Evolutionary conservation across 2,329 filamentous ascomycete species (phyloP).

Genomic region (Pseudocercospora fijiensis): DNA sequence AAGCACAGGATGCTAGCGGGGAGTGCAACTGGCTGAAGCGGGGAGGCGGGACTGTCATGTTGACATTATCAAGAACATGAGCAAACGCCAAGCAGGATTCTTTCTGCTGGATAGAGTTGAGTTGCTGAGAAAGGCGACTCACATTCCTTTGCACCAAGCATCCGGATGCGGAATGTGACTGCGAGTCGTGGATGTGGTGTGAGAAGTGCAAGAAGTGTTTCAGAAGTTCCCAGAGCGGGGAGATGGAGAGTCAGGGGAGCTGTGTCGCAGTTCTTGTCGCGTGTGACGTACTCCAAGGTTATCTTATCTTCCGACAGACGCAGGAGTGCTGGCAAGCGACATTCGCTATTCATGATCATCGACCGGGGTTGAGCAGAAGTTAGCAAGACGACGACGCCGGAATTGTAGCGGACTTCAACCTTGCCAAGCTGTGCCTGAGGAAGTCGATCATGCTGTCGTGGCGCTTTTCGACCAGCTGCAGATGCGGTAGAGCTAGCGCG

Average conservation of each 20-base stretch:
- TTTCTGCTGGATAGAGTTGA: not conserved
- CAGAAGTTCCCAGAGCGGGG: slow-evolving; percentile 1
- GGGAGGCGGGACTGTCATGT: not conserved
- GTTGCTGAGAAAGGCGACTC: not conserved
- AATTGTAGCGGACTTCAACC: slow-evolving; percentile 15
- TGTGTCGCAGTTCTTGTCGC: not conserved
- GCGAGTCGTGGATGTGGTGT: not conserved
- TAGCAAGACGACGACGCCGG: slow-evolving; percentile 5
- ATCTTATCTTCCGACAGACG: not conserved
- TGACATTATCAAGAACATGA: not conserved
- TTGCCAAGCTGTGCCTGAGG: slow-evolving; percentile 11
- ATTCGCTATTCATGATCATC: not conserved
- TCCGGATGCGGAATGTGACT: not conserved
- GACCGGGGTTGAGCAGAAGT: not conserved
- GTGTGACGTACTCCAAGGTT: slow-evolving; percentile 4
- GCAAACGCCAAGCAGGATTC: not conserved
- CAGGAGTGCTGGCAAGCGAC: not conserved
- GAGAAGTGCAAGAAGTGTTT: not conserved
- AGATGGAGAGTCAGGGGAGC: not conserved
- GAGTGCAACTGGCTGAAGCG: not conserved
- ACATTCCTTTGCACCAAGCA: not conserved
- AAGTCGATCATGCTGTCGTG: slow-evolving; percentile 9
- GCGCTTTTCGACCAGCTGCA: slow-evolving; percentile 7
- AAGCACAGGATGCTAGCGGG: not conserved
- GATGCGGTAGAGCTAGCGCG: slow-evolving; percentile 9